Base-by-base conservation (phyloP, 148 eudicot species). In the Vaccinium myrtillus region DNA sequence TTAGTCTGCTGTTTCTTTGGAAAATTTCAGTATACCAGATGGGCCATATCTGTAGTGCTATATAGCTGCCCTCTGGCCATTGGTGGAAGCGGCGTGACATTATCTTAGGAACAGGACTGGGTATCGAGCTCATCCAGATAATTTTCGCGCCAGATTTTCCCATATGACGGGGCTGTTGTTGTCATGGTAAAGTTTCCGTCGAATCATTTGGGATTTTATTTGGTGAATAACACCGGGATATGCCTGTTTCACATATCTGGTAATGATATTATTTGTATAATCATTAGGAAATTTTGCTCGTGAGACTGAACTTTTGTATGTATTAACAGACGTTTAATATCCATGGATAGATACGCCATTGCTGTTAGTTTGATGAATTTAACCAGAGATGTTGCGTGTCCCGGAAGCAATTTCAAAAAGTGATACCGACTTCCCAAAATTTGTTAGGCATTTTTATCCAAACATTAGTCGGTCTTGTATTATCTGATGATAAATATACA, bases 11-110 rank as follows among this genome's bases (percentile, higher is more conserved):
- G 15, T 27, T 53, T 51, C 32, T 75, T 75, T 43, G 69, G 23
- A 63, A 14, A 32, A 27, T 63, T 81, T 32, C 16, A 13, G 16
- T 36, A 58, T 80, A 80, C 23, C 83, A 61, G 83, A 23, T 63
- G n/a, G 43, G 11, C n/a, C 73, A 46, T 46, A 12, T 32, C 53
- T 14, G 19, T 43, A 59, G 11, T 51, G 43, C 74, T 27, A 0
- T 30, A 27, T 8, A 32, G 50, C 67, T 82, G 67, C n/a, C 27
- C 15, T 43, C 78, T 14, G 18, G 53, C 61, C 27, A 39, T 69
- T 27, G 27, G 30, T 82, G 30, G 77, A 49, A 67, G 25, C 30
- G 19, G 61, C 3, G 0, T n/a, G 39, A 16, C 49, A 50, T 54
- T 21, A 19, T 79, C 48, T 12, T 2, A 54, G 23, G 82, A 13